phyloP scores from a whole-genome alignment of 2,329 filamentous ascomycete genomes.

The Alternaria gaisen region DNA sequence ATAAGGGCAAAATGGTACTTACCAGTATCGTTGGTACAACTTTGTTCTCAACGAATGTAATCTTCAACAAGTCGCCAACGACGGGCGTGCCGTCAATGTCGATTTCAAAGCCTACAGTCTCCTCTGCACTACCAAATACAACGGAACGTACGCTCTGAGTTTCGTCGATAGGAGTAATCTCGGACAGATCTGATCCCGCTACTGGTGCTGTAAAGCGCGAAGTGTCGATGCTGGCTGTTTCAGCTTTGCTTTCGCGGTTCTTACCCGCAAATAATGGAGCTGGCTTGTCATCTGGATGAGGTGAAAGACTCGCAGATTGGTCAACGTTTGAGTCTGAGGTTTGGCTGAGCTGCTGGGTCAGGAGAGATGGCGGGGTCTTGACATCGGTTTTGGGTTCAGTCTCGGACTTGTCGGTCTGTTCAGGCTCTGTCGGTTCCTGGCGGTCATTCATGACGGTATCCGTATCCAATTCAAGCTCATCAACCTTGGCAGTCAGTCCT shows the following conservation, averaged over 20 bases:
- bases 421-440: constrained; percentile 29
- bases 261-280: constrained; percentile 69
- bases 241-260: constrained; percentile 39
- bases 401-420: constrained; percentile 35
- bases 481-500: constrained; percentile 64
- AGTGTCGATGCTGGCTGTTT: constrained; percentile 39
- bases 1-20: constrained; percentile 53
- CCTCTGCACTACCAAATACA: constrained; percentile 46
- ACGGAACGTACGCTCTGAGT: constrained; percentile 45
- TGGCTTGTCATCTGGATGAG: constrained; percentile 73
- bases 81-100: constrained; percentile 75
- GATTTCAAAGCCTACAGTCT: constrained; percentile 60
- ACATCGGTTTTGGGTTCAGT: constrained; percentile 36
- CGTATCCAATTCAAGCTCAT: constrained; percentile 67
- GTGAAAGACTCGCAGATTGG: constrained; percentile 52
- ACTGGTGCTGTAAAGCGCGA: constrained; percentile 39
- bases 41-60: constrained; percentile 92
- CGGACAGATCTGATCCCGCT: constrained; percentile 43
- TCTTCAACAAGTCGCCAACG: constrained; percentile 93
- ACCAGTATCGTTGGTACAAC: constrained; percentile 96
- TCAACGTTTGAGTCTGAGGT: constrained; percentile 36
- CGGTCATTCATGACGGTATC: constrained; percentile 60
- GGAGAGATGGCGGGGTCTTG: constrained; percentile 50
- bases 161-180: constrained; percentile 51
- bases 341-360: constrained; percentile 55